phyloP scores from a whole-genome alignment of 2,329 filamentous ascomycete species.

The Rhynchosporium graminicola region DNA sequence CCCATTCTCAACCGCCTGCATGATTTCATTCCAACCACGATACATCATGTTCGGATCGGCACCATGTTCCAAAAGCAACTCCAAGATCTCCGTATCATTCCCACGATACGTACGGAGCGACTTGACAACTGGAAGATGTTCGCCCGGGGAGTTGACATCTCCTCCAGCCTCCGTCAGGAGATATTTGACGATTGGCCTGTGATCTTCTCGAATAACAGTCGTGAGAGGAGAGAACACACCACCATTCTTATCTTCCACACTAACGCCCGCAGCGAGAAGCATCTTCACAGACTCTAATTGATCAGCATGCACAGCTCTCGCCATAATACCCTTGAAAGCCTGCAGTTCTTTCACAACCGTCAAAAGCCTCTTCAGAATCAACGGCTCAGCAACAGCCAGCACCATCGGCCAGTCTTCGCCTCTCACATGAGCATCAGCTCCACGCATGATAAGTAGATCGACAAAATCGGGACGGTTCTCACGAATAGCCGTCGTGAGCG shows the following conservation, averaged over 20 bases:
- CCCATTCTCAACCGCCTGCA: slow-evolving; percentile 66
- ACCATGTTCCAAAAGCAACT: slow-evolving; percentile 62
- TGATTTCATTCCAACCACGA: slow-evolving; percentile 64
- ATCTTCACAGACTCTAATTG: slow-evolving; percentile 68
- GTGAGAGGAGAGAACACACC: slow-evolving; percentile 70
- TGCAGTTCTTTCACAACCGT: slow-evolving; percentile 57
- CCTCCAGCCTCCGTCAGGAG: slow-evolving; percentile 63
- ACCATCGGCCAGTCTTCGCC: slow-evolving; percentile 71
- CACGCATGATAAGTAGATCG: slow-evolving; percentile 57
- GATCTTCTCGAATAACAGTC: slow-evolving; percentile 64
- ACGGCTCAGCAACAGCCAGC: slow-evolving; percentile 65
- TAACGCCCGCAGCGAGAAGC: slow-evolving; percentile 46
- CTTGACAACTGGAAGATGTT: slow-evolving; percentile 72
- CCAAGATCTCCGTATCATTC: slow-evolving; percentile 59
- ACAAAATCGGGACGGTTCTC: slow-evolving; percentile 61
- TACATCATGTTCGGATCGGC: slow-evolving; percentile 70
- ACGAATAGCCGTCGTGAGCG: slow-evolving; percentile 65
- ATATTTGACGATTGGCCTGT: slow-evolving; percentile 60
- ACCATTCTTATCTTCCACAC: slow-evolving; percentile 70
- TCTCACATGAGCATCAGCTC: slow-evolving; percentile 62
- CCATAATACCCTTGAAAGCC: slow-evolving; percentile 66
- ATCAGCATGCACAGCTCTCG: slow-evolving; percentile 67
- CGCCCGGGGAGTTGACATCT: slow-evolving; percentile 66
- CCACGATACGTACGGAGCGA: slow-evolving; percentile 60
- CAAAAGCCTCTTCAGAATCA: slow-evolving; percentile 60